Evolutionary conservation across 2,329 filamentous ascomycete genomes (phyloP), one percentile per base, ranked within the genome.

Genomic region (Aureobasidium sp.): DNA sequence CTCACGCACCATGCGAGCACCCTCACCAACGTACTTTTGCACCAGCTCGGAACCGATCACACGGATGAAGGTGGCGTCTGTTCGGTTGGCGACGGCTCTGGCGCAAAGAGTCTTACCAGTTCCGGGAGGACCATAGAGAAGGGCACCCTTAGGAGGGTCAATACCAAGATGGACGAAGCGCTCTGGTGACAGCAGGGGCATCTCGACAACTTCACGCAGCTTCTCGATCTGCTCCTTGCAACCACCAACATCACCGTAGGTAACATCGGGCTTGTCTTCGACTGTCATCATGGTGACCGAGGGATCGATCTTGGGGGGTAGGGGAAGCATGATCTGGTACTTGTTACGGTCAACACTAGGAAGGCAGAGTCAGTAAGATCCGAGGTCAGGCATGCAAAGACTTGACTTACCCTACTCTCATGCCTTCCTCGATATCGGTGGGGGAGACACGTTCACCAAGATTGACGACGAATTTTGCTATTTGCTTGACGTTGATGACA

Each of bases 201-300:
- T 97, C 79, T 99, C 94, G 63, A 99, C 94, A 60, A 99, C 94
- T 78, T 99, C 94, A 75, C 94, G 85, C 68, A 99, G 84, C 83
- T 99, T 99, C 82, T 99, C 94, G 44, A 99, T 96, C 78, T 99
- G 94, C 78, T 99, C 94, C 79, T 99, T 99, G 84, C 92, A 97
- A 62, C 94, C 94, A 78, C 94, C 94, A 44, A 99, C 93, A 80
- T 99, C 94, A 69, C 94, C 94, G 71, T 99, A 99, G 66, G 94
- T 99, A 65, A 99, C 94, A 75, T 99, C 94, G 17, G 94, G 94
- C 82, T 99, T 99, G 80, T 99, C 94, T 81, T 99, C 94, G 67
- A 99, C 94, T 56, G 94, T 97, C 94, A 99, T 99, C 94, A 99
- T 99, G 43, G 94, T 99, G 68, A 99, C 94, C 69, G 90, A 96